phyloP scores from a whole-genome alignment of 495 filamentous ascomycete genomes.

The Penicillium paradoxum region DNA sequence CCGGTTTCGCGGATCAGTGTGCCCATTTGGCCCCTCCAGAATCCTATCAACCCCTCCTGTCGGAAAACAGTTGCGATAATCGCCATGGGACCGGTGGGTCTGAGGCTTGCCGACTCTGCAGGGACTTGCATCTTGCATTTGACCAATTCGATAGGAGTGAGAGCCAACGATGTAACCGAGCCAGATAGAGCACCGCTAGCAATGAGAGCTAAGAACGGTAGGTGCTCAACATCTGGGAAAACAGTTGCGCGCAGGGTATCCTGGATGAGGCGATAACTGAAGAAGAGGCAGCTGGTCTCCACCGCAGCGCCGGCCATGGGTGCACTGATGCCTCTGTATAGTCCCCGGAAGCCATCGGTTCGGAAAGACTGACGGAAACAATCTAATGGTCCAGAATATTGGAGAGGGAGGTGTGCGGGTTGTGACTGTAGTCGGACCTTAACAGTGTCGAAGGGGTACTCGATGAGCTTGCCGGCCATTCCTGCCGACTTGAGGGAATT shows the following conservation, averaged over 20 bases:
- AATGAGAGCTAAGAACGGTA: slow-evolving; percentile 69
- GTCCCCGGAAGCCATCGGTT: slow-evolving; percentile 62
- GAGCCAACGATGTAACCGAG: slow-evolving; percentile 81
- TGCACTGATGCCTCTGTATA: slow-evolving; percentile 92
- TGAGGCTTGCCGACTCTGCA: slow-evolving; percentile 33
- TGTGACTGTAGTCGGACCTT: slow-evolving; percentile 76
- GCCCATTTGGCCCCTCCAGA: slow-evolving; percentile 92
- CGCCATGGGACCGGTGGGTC: slow-evolving; percentile 46
- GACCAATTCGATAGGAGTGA: slow-evolving; percentile 94
- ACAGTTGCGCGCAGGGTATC: slow-evolving; percentile 56
- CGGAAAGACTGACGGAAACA: slow-evolving; percentile 84
- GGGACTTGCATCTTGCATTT: slow-evolving; percentile 98
- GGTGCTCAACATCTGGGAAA: slow-evolving; percentile 45
- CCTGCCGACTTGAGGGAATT: slow-evolving; percentile 61
- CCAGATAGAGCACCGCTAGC: slow-evolving; percentile 78
- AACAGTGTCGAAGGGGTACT: slow-evolving; percentile 98
- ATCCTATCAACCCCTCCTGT: slow-evolving; percentile 74
- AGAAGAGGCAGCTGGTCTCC: slow-evolving; percentile 91
- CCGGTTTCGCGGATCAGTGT: slow-evolving; percentile 93
- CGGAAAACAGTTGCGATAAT: slow-evolving; percentile 74
- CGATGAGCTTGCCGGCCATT: slow-evolving; percentile 88
- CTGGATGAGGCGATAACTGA: slow-evolving; percentile 72
- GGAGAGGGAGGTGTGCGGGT: slow-evolving; percentile 73
- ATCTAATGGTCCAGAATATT: slow-evolving; percentile 83
- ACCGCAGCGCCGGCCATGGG: slow-evolving; percentile 87